A percentile compares a stretch with the other conserved stretches of the same genome.
Conservation (phyloP, 257 asterid genomes). For the Agastache rugosa region DNA sequence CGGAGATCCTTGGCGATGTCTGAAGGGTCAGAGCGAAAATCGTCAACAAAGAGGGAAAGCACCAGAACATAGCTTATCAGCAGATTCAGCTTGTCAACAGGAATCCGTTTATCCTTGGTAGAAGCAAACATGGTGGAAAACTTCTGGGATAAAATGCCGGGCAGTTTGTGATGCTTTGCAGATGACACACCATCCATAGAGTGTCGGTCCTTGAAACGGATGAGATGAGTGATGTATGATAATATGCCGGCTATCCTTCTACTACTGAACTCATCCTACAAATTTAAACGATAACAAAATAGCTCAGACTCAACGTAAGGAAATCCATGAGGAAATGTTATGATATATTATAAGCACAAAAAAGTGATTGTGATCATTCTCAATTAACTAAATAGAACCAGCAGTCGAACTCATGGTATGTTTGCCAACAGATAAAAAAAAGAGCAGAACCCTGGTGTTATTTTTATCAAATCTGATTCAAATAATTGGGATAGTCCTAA, state of each 20-base stretch:
- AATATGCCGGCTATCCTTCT: slow-evolving; percentile 66
- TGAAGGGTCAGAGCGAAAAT: slow-evolving; percentile 62
- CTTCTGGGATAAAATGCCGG: slow-evolving; percentile 64
- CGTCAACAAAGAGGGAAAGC: slow-evolving; percentile 75
- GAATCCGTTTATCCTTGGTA: slow-evolving; percentile 47
- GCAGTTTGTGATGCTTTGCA: slow-evolving; percentile 68
- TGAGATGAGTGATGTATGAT: slow-evolving; percentile 80
- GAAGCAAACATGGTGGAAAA: slow-evolving; percentile 66
- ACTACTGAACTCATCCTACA: slow-evolving; percentile 62
- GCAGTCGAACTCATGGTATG: not conserved
- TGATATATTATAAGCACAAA: not conserved
- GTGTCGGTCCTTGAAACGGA: slow-evolving; percentile 77
- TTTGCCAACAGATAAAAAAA: not conserved
- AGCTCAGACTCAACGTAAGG: not conserved
- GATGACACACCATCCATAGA: slow-evolving; percentile 79
- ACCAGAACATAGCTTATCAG: slow-evolving; percentile 77
- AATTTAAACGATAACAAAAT: not conserved
- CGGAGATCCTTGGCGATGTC: slow-evolving; percentile 87
- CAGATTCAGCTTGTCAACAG: slow-evolving; percentile 56
- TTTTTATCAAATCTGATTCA: not conserved
- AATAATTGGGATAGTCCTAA: not conserved
- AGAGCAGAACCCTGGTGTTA: not conserved
- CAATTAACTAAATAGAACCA: not conserved
- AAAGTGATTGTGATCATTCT: not conserved
- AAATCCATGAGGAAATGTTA: not conserved